phyloP scores from a whole-genome alignment of 148 eudicot genomes.

The Nepenthes gracilis region DNA sequence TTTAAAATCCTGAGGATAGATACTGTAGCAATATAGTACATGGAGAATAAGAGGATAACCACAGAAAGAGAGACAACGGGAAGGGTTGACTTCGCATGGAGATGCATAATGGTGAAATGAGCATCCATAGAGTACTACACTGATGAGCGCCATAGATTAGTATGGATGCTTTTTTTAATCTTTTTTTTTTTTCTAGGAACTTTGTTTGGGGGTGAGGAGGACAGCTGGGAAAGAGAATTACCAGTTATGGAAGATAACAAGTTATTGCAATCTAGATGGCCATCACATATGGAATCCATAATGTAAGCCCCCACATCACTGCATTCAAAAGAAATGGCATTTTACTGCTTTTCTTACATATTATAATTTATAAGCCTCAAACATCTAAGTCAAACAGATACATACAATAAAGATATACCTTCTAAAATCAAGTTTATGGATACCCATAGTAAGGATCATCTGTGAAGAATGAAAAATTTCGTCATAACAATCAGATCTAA shows the following conservation, averaged over 20 bases:
- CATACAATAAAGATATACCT: conserved; percentile 31
- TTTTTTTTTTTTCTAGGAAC: background rate
- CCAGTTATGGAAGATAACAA: conserved; percentile 72
- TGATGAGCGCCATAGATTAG: too few species aligned
- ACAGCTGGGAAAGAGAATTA: conserved; percentile 9
- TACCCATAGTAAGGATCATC: conserved; percentile 78
- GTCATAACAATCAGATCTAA: background rate
- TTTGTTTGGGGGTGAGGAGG: too few species aligned
- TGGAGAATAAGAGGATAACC: too few species aligned
- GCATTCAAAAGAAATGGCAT: conserved; percentile 11
- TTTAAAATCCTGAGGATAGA: too few species aligned
- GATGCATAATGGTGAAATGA: too few species aligned
- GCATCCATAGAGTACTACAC: too few species aligned
- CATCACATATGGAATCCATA: conserved; percentile 66
- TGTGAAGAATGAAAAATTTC: conserved; percentile 14
- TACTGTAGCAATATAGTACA: too few species aligned
- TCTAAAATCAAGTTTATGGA: conserved; percentile 81
- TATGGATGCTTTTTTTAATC: background rate
- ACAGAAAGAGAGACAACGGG: too few species aligned
- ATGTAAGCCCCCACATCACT: conserved; percentile 57
- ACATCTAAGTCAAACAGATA: too few species aligned
- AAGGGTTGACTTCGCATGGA: too few species aligned
- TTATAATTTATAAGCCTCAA: too few species aligned
- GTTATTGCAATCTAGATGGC: conserved; percentile 62
- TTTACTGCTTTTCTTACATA: background rate